Evolutionary conservation across 2,329 filamentous ascomycete genomes (phyloP).

Genomic region (Fonsecaea pedrosoi): DNA sequence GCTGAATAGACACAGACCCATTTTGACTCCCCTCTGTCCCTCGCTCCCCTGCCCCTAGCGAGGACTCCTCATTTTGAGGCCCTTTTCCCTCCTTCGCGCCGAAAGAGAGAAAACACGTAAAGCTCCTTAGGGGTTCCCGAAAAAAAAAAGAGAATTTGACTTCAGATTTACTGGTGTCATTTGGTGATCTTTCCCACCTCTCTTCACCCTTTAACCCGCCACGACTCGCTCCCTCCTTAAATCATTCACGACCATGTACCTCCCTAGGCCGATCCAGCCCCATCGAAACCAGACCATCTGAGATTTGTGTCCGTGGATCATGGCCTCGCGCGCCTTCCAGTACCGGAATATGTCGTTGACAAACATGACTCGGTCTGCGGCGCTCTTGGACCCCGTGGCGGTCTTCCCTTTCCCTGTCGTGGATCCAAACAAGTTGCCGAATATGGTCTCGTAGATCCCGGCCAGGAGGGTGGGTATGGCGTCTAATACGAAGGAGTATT

Average conservation of each 20-base stretch:
- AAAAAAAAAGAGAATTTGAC: background rate
- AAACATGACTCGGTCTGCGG: conserved; percentile 68
- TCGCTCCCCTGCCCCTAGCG: background rate
- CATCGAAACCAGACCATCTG: conserved; percentile 99
- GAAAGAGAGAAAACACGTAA: too few relatives aligned
- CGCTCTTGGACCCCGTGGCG: conserved; percentile 46
- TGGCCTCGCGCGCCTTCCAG: conserved; percentile 77
- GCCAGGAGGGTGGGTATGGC: conserved; percentile 70
- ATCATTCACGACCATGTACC: conserved; percentile 97
- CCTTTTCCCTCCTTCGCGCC: background rate
- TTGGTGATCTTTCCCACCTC: background rate
- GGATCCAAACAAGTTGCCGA: conserved; percentile 28
- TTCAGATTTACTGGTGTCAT: background rate
- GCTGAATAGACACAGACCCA: background rate
- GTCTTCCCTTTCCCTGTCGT: conserved; percentile 27
- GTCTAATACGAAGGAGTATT: conserved; percentile 82
- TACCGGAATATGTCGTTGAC: conserved; percentile 70
- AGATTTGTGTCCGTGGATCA: conserved; percentile 87
- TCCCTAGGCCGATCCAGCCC: conserved; percentile 87
- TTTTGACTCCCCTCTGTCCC: background rate
- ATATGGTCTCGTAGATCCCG: conserved; percentile 55
- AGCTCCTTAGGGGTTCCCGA: background rate
- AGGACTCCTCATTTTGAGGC: background rate
- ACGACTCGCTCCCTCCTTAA: conserved; percentile 65
- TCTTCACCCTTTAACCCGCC: conserved; percentile 28